Conservation (phyloP, 768 basidiomycete genomes). For the Boletus bicolor region DNA sequence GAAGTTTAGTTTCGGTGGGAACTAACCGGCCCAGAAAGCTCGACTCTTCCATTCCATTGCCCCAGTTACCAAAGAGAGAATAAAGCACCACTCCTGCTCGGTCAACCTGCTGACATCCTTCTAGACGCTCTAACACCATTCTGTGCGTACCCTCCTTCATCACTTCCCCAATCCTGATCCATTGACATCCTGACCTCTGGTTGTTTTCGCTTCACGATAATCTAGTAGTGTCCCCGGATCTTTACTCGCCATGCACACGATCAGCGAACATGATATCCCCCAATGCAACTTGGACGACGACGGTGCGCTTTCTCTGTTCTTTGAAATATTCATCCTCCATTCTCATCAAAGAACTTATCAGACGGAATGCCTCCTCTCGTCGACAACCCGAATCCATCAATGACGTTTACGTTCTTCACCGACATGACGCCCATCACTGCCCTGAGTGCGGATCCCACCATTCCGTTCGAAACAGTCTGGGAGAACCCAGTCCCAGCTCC, state of each 20-base stretch:
- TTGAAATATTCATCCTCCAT: neutral
- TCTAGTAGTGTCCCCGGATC: neutral
- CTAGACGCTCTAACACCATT: constrained; percentile 30
- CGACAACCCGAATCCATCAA: constrained; percentile 49
- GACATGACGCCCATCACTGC: constrained; percentile 56
- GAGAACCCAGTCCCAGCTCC: constrained; percentile 18
- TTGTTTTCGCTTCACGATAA: neutral
- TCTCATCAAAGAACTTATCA: constrained; percentile 21
- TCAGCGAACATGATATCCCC: constrained; percentile 26
- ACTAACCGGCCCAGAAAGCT: constrained; percentile 25
- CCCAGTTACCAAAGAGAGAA: constrained; percentile 36
- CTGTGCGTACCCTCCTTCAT: constrained; percentile 14
- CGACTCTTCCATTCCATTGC: constrained; percentile 28
- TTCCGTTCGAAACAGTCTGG: constrained; percentile 35
- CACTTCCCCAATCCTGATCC: constrained; percentile 8
- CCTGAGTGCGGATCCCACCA: constrained; percentile 35
- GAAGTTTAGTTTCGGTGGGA: constrained; percentile 28
- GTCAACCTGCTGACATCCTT: constrained; percentile 16
- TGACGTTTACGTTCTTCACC: constrained; percentile 62
- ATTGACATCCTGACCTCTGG: constrained; percentile 5
- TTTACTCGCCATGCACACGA: constrained; percentile 22
- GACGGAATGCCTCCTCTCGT: constrained; percentile 51
- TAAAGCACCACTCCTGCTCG: constrained; percentile 30
- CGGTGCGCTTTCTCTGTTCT: constrained; percentile 22
- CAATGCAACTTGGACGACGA: constrained; percentile 35